Percentiles rank a stretch among this genome's conserved stretches.
Evolutionary conservation across 208 protist genomes (phyloP).

Genomic region (Trichomonas vaginalis): DNA sequence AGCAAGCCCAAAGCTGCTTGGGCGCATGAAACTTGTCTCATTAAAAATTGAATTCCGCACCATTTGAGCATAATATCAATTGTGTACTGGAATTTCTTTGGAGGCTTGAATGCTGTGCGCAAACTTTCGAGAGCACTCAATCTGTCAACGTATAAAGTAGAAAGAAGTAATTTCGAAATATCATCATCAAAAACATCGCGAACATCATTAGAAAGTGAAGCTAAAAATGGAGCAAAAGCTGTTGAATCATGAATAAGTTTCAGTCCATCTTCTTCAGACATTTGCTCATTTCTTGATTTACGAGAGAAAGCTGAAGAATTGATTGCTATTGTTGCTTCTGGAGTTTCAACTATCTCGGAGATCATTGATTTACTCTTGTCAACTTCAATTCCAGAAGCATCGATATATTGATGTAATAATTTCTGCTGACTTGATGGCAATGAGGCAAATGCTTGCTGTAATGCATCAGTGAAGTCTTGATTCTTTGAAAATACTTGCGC

Average conservation of each 20-base stretch:
- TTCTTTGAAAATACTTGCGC: not conserved
- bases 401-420: not conserved
- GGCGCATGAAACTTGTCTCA: not conserved
- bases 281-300: not conserved
- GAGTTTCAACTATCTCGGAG: not conserved
- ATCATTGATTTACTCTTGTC: not conserved
- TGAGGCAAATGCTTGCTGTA: not conserved
- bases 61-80: not conserved
- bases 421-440: not conserved
- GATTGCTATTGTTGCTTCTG: not conserved
- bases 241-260: not conserved
- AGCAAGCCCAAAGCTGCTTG: not conserved
- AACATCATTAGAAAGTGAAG: not conserved
- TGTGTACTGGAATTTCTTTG: not conserved
- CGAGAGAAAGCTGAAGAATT: not conserved
- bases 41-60: not conserved
- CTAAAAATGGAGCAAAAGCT: not conserved
- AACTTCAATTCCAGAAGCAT: not conserved
- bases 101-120: not conserved
- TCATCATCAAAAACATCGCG: constrained; percentile 2
- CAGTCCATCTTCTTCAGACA: not conserved
- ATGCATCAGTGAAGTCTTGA: not conserved
- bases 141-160: not conserved
- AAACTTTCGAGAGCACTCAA: not conserved
- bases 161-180: not conserved